Evolutionary conservation across 805 yeast species (phyloP).

Genomic region (Spathaspora passalidarum): DNA sequence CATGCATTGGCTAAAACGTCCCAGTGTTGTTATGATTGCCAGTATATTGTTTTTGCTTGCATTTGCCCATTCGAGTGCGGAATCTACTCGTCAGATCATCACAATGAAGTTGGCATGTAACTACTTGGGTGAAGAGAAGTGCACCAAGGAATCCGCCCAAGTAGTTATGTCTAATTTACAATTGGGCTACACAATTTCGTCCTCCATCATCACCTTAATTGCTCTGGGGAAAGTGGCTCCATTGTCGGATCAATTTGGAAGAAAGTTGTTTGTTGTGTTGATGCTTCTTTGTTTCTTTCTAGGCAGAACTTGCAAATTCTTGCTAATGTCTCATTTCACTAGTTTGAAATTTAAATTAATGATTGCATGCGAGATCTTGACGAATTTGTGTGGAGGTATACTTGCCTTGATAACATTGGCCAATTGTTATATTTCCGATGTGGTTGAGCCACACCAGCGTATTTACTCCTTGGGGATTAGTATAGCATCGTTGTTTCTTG

Average conservation of each 20-base stretch:
- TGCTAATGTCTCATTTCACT: conserved; percentile 21
- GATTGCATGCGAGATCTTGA: conserved; percentile 43
- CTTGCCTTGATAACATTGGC: conserved; percentile 54
- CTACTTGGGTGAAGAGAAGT: conserved; percentile 15
- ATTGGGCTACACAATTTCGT: conserved; percentile 38
- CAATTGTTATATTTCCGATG: conserved; percentile 73
- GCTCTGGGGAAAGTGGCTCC: conserved; percentile 53
- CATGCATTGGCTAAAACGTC: conserved; percentile 54
- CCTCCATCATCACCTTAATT: conserved; percentile 46
- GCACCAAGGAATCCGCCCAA: conserved; percentile 34
- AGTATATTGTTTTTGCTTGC: conserved; percentile 40
- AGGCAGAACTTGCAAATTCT: conserved; percentile 21
- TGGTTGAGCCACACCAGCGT: conserved; percentile 60
- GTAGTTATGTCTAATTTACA: conserved; percentile 47
- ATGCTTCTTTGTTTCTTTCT: conserved; percentile 16
- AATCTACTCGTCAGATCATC: conserved; percentile 40
- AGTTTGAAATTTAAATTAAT: conserved; percentile 34
- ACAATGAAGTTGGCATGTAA: conserved; percentile 29
- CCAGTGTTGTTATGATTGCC: conserved; percentile 52
- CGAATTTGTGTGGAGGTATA: conserved; percentile 61
- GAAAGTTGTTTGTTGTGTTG: conserved; percentile 24
- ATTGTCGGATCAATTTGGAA: conserved; percentile 36
- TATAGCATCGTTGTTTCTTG: conserved; percentile 57
- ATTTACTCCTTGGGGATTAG: conserved; percentile 56
- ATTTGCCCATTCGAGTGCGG: conserved; percentile 36